Percentiles rank a stretch among this genome's conserved stretches.
These are phyloP conservation scores for Volvariella volvacea DNA, from an alignment of 1,284 basidiomycete species.

Conservation along the genomic window DNA sequence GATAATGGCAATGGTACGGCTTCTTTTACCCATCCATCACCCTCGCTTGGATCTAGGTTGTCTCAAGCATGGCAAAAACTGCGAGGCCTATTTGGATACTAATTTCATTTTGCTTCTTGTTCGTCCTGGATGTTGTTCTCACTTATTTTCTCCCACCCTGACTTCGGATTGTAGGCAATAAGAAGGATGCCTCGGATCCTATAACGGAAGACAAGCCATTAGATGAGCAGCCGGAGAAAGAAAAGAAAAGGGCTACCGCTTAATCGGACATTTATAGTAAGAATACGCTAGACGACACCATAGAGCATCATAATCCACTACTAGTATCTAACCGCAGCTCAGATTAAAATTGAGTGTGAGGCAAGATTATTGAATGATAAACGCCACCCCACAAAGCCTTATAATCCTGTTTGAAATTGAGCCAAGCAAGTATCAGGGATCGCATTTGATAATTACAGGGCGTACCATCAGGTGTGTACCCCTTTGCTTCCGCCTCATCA, in stretches of 20 bases:
- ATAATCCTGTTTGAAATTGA: too few species aligned
- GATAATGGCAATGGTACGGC: slow-evolving; percentile 65
- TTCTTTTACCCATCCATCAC: slow-evolving; percentile 50
- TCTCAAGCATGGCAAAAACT: slow-evolving; percentile 63
- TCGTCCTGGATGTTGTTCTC: slow-evolving; percentile 24
- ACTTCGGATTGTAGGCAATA: slow-evolving; percentile 15
- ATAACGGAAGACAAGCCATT: slow-evolving; percentile 14
- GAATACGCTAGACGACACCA: slow-evolving; percentile 1
- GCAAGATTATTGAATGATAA: too few species aligned
- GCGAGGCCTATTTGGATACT: slow-evolving; percentile 63
- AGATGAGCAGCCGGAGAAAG: slow-evolving; percentile 21
- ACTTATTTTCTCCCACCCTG: slow-evolving; percentile 17
- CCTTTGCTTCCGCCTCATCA: slow-evolving; percentile 17
- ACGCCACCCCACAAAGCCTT: slow-evolving; percentile 6
- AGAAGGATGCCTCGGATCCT: slow-evolving; percentile 8
- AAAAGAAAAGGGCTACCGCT: slow-evolving; percentile 34
- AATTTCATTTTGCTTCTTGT: slow-evolving; percentile 45
- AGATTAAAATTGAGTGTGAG: slow-evolving; percentile 9
- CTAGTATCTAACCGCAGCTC: slow-evolving; percentile 5
- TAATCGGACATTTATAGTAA: slow-evolving; percentile 18
- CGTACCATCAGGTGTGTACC: slow-evolving; percentile 11
- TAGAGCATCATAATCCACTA: slow-evolving; percentile 10
- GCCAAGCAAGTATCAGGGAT: slow-evolving; percentile 3
- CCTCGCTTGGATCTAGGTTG: slow-evolving; percentile 55
- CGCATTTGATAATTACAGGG: slow-evolving; percentile 9